These are phyloP conservation scores for Ascoidea rubescens DNA, from an alignment of 805 yeast genomes.

Conservation along the genomic window DNA sequence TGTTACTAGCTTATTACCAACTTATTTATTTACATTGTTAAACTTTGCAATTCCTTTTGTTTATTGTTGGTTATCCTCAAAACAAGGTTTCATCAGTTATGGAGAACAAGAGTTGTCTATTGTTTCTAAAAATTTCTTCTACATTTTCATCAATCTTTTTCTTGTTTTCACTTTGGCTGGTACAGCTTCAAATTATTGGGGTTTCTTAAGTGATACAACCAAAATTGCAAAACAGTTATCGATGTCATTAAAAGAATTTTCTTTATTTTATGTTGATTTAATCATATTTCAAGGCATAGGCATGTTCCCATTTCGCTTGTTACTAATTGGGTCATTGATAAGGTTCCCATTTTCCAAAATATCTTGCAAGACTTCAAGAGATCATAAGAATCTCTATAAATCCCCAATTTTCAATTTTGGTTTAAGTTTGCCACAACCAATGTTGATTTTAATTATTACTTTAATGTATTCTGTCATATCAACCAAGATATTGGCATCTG, in stretches of 20 bases:
- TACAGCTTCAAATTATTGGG: slow-evolving; percentile 73
- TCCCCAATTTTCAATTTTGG: slow-evolving; percentile 95
- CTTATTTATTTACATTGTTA: slow-evolving; percentile 76
- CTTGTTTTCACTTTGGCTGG: slow-evolving; percentile 90
- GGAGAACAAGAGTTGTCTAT: slow-evolving; percentile 88
- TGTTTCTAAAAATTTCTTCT: slow-evolving; percentile 87
- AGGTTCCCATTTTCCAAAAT: slow-evolving; percentile 56
- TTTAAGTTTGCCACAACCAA: slow-evolving; percentile 80
- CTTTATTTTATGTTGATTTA: slow-evolving; percentile 83
- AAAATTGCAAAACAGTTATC: slow-evolving; percentile 82
- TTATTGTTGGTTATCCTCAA: slow-evolving; percentile 67
- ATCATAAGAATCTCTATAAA: slow-evolving; percentile 55
- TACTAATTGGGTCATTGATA: slow-evolving; percentile 66
- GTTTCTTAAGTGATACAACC: slow-evolving; percentile 75
- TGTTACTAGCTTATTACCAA: slow-evolving; percentile 83
- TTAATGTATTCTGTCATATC: slow-evolving; percentile 82
- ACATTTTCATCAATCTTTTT: slow-evolving; percentile 86
- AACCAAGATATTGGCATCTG: slow-evolving; percentile 74
- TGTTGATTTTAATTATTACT: slow-evolving; percentile 72
- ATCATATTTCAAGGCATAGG: slow-evolving; percentile 75
- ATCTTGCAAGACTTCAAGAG: slow-evolving; percentile 71
- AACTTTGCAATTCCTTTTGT: slow-evolving; percentile 76
- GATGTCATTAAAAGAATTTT: slow-evolving; percentile 60
- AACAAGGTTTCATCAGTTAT: slow-evolving; percentile 82
- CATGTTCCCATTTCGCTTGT: slow-evolving; percentile 77